Evolutionary conservation across 805 yeast genomes (phyloP), one percentile per base, ranked within the genome.

Genomic region (Kazachstania viticola): DNA sequence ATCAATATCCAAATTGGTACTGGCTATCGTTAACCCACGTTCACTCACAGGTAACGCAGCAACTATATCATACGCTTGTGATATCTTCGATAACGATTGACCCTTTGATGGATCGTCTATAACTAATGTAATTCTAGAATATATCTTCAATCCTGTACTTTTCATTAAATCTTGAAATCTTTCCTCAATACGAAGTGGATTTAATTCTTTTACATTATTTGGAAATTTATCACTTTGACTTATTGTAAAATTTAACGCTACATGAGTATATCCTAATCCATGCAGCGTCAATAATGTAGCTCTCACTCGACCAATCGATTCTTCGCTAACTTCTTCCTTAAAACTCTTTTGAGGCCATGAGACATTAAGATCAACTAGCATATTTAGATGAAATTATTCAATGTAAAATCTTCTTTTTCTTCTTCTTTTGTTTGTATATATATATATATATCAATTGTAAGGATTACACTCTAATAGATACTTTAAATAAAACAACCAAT

Each of bases 21-120:
- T 74, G 3, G 91, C 78, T 31, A 79, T 60, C 29, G 79, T 75
- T 12, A 91, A 61, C 4, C 85, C 81, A 50, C 75, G 78, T 50
- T 91, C 98, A 31, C 78, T 71, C 15, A 63, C 45, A 1, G 98
- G 98, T 41, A 75, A 70, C 1, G 88, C 76, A 0, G 95, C 82
- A 6, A 91, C 64, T 3, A 91, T 55, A 51, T 91, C 97, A 50
- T 79, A 91, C 9, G 48, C 51, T 29, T 53, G 55, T 5, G 56
- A 48, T 13, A 54, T 51, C 32, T 54, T 55, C 11, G 54, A 37
- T 17, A 54, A 35, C 12, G 54, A 73, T 44, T 78, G 88, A 27
- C 80, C 73, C 41, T 80, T 80, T 6, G 83, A 64, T 1, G 88
- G 77, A 39, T 85, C 95, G 38, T 74, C 80, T 8, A 87, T 68